phyloP scores from a whole-genome alignment of 1,284 basidiomycete species.

The Sanghuangporus sanghuang region DNA sequence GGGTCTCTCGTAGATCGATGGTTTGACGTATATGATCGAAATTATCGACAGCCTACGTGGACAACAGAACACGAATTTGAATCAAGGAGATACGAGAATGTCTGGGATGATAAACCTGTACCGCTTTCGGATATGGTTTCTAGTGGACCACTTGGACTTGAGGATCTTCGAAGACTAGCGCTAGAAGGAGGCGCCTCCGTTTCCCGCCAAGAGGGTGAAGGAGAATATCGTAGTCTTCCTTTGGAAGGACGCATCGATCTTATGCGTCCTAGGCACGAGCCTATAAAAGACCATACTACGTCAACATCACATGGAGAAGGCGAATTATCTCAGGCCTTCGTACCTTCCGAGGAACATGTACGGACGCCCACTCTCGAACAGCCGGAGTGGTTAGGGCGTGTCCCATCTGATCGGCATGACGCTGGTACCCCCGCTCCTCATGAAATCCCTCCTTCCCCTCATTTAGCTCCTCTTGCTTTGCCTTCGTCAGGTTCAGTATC shows the following conservation, averaged over 20 bases:
- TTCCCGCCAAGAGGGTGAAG: slow-evolving; percentile 36
- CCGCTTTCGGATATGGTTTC: slow-evolving; percentile 25
- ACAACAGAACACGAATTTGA: slow-evolving; percentile 50
- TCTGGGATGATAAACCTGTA: slow-evolving; percentile 56
- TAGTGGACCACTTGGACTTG: slow-evolving; percentile 48
- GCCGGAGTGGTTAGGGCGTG: slow-evolving; percentile 21
- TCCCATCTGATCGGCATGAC: slow-evolving; percentile 33
- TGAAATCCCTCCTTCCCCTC: slow-evolving; percentile 42
- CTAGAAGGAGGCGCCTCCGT: slow-evolving; percentile 46
- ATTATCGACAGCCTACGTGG: slow-evolving; percentile 60
- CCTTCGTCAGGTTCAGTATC: neutral
- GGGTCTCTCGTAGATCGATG: slow-evolving; percentile 80
- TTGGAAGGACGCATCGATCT: slow-evolving; percentile 83
- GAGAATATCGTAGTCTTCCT: slow-evolving; percentile 76
- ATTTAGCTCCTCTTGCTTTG: slow-evolving; percentile 23
- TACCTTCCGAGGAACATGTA: slow-evolving; percentile 11
- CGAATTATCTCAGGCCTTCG: slow-evolving; percentile 10
- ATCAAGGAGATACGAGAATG: slow-evolving; percentile 63
- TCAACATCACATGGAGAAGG: slow-evolving; percentile 16
- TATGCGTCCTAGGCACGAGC: slow-evolving; percentile 56
- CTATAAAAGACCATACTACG: slow-evolving; percentile 21
- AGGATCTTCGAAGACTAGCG: slow-evolving; percentile 64
- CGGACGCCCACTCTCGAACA: slow-evolving; percentile 25
- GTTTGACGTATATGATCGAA: slow-evolving; percentile 85
- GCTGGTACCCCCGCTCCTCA: slow-evolving; percentile 54